Evolutionary conservation across 345 rosid species (phyloP), one percentile per base, ranked within the genome.

Genomic region (Hevea brasiliensis): DNA sequence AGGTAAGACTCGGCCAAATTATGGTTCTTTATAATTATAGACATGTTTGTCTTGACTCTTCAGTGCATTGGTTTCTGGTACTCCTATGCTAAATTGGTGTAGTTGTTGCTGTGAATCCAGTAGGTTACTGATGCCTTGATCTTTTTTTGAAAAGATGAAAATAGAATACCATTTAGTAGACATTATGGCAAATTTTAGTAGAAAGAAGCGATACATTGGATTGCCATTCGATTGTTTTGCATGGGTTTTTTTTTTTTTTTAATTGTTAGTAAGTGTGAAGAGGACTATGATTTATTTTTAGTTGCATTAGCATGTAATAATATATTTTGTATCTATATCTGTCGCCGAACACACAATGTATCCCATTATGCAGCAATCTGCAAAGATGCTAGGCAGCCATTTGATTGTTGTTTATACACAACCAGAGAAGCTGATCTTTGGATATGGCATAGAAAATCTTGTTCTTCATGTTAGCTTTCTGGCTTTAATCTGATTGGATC

Each of bases 1-100:
- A 89, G 93, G 98, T 94, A 86, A 55, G 76, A 51, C 72, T 23
- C 61, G 29, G 41, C 44, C 10, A 51, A 50, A 1, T 35, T 64
- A 58, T 60, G 7, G 9, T 47, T 3, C 23, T 11, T 32, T 53
- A 15, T 3, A 14, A 17, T 24, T 4, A 42, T 1, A 14, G 5
- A 11, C 41, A 13, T 18, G 3, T 35, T 41, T 18, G 57, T 66
- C 24, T 26, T 47, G 56, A n/a, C n/a, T n/a, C n/a, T n/a, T n/a
- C n/a, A 66, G 48, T 26, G 57, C 27, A 48, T 26, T 26, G 35
- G 14, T 57, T 24, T 3, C 40, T 15, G 15, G 4, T 40, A 56
- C 70, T 47, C 40, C 35, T 66, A 8, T 7, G 5, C 42, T 48
- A 27, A 24, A 45, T 14, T 27, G 7, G 14, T 18, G 7, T 65